A percentile compares a stretch with the other conserved stretches of the same genome.
Evolutionary conservation across 129 eudicot species (phyloP).

Genomic region (Arctium minus): DNA sequence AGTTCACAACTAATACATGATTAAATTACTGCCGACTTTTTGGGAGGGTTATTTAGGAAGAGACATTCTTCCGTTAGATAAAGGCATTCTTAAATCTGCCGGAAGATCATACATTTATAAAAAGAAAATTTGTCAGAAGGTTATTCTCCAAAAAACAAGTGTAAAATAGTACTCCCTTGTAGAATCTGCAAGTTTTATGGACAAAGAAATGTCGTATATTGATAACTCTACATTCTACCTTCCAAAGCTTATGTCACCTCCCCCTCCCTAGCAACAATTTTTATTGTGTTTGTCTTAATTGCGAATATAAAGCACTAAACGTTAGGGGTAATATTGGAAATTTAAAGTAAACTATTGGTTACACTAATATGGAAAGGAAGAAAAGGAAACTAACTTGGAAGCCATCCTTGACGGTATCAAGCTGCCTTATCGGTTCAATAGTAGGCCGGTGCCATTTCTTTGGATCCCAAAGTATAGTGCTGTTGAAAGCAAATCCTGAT

Average conservation of each 20-base stretch:
- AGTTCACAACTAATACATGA: neutral
- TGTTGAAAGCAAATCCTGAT: slow-evolving; percentile 78
- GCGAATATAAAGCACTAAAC: neutral
- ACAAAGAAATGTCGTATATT: neutral
- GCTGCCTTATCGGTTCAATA: slow-evolving; percentile 60
- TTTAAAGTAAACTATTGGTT: neutral
- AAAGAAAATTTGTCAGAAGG: too few relatives aligned
- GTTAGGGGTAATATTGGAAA: neutral
- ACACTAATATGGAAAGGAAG: neutral
- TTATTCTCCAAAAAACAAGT: too few relatives aligned
- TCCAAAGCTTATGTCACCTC: neutral
- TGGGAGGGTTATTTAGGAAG: too few relatives aligned
- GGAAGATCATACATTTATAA: too few relatives aligned
- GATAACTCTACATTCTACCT: neutral
- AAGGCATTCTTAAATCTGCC: too few relatives aligned
- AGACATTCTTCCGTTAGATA: too few relatives aligned
- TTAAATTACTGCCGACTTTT: neutral
- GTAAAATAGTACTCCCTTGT: too few relatives aligned
- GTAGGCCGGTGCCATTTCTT: slow-evolving; percentile 73
- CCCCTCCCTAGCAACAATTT: neutral
- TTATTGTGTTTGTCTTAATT: neutral
- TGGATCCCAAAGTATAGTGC: slow-evolving; percentile 87
- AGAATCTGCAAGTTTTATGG: too few relatives aligned
- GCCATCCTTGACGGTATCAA: slow-evolving; percentile 40
- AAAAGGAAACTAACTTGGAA: slow-evolving; percentile 54